phyloP scores from a whole-genome alignment of 2,329 filamentous ascomycete genomes.

The Pyrenophora graminea region DNA sequence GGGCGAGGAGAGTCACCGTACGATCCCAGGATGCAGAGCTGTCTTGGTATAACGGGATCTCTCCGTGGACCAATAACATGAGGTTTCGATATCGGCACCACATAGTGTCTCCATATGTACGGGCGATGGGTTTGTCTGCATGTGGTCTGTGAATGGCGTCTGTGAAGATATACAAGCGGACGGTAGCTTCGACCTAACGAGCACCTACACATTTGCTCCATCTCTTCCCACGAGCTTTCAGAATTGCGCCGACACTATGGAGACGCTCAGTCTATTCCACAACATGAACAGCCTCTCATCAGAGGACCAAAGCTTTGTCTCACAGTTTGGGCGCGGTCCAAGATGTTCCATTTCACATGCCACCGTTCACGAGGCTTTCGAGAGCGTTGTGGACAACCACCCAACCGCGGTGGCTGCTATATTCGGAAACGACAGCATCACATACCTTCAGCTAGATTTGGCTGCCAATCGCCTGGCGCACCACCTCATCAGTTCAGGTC shows the following conservation, averaged over 20 bases:
- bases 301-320: conserved; percentile 5
- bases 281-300: neutral
- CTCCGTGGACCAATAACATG: neutral
- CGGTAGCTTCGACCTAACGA: neutral
- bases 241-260: neutral
- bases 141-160: neutral
- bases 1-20: neutral
- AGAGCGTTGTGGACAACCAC: conserved; percentile 5
- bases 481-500: conserved; percentile 34
- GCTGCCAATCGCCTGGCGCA: conserved; percentile 39
- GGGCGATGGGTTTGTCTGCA: neutral
- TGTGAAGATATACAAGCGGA: neutral
- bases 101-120: neutral
- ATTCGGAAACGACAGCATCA: conserved; percentile 21
- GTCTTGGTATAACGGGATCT: neutral
- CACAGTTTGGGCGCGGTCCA: conserved; percentile 5
- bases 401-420: conserved; percentile 6
- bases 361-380: conserved; percentile 9
- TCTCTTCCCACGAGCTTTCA: neutral
- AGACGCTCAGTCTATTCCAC: neutral
- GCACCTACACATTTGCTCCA: neutral
- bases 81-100: neutral
- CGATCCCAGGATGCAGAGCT: neutral
- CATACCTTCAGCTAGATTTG: conserved; percentile 37
- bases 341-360: neutral